Evolutionary conservation across 139 green algal genomes (phyloP).

Genomic region (Deuterostichococcus epilithicus): DNA sequence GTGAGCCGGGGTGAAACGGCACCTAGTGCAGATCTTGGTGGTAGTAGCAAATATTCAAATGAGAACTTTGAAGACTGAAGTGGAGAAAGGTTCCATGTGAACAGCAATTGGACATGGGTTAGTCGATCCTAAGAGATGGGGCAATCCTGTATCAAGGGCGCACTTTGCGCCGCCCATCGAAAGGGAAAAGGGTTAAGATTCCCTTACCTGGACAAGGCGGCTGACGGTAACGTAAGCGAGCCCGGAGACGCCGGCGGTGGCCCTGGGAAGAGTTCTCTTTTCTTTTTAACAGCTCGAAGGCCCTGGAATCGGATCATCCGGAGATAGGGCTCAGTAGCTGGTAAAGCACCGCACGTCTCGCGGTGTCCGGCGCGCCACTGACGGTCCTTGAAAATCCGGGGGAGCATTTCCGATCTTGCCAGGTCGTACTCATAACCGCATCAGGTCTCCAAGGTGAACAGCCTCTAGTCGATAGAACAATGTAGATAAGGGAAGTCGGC

Average conservation of each 20-base stretch:
- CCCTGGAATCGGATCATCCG: conserved; percentile 85
- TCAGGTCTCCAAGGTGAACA: conserved; percentile 96
- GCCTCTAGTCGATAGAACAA: conserved; percentile 94
- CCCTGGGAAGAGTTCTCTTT: conserved; percentile 93
- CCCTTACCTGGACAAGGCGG: conserved; percentile 81
- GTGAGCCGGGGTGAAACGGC: conserved; percentile 81
- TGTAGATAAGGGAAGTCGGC: conserved; percentile 96
- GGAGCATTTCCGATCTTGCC: conserved; percentile 72
- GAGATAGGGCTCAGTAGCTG: conserved; percentile 82
- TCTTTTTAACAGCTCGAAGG: conserved; percentile 87
- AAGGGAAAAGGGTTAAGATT: conserved; percentile 95
- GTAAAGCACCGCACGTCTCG: conserved; percentile 83
- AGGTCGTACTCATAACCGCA: conserved; percentile 93
- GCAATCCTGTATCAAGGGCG: conserved; percentile 82
- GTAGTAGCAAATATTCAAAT: conserved; percentile 95
- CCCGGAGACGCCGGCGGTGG: conserved; percentile 75
- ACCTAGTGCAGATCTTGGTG: conserved; percentile 92
- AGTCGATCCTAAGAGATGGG: conserved; percentile 92
- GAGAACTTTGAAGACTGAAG: conserved; percentile 92
- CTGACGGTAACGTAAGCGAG: conserved; percentile 83
- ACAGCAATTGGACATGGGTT: conserved; percentile 94
- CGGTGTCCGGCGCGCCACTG: conserved; percentile 78
- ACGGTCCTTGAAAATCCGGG: conserved; percentile 88
- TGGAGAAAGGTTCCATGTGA: conserved; percentile 94
- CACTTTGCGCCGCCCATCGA: conserved; percentile 72